phyloP scores from a whole-genome alignment of 768 basidiomycete species.

The Pleurotus ostreatus region DNA sequence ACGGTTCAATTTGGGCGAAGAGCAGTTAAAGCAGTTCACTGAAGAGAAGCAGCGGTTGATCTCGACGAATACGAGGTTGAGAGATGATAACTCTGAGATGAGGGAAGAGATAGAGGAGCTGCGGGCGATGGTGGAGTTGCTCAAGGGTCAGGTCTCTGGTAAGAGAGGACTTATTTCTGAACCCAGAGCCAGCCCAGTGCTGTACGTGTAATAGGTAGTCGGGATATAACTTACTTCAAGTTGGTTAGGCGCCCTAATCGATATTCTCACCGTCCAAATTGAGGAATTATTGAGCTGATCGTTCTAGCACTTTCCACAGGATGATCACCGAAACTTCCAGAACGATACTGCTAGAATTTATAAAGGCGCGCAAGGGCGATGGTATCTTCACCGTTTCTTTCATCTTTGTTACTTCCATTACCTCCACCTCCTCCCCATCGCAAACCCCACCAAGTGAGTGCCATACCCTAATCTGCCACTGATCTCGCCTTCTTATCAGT shows the following conservation, averaged over 20 bases:
- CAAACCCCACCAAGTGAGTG: constrained; percentile 13
- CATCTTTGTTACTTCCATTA: constrained; percentile 16
- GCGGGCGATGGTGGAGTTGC: constrained; percentile 63
- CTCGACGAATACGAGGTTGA: constrained; percentile 48
- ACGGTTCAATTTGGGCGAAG: constrained; percentile 9
- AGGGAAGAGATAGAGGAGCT: constrained; percentile 54
- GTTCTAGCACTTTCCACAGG: constrained; percentile 7
- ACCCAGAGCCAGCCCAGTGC: constrained; percentile 38
- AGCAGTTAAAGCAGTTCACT: constrained; percentile 36
- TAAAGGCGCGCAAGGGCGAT: constrained; percentile 23
- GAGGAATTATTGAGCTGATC: constrained; percentile 7
- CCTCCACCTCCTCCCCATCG: constrained; percentile 19
- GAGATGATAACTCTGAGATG: constrained; percentile 50
- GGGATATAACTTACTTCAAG: not conserved
- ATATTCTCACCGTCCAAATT: not conserved
- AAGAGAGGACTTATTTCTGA: constrained; percentile 38
- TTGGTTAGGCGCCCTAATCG: not conserved
- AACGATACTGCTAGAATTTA: constrained; percentile 34
- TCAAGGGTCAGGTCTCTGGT: constrained; percentile 55
- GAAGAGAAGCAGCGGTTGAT: constrained; percentile 41
- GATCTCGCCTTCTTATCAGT: constrained; percentile 4
- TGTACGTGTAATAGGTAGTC: constrained; percentile 14
- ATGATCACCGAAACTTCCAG: constrained; percentile 30
- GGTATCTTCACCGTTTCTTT: constrained; percentile 15
- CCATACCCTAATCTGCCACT: constrained; percentile 4